phyloP scores from a whole-genome alignment of 2,329 filamentous ascomycete species.

The Catunica adiposa region DNA sequence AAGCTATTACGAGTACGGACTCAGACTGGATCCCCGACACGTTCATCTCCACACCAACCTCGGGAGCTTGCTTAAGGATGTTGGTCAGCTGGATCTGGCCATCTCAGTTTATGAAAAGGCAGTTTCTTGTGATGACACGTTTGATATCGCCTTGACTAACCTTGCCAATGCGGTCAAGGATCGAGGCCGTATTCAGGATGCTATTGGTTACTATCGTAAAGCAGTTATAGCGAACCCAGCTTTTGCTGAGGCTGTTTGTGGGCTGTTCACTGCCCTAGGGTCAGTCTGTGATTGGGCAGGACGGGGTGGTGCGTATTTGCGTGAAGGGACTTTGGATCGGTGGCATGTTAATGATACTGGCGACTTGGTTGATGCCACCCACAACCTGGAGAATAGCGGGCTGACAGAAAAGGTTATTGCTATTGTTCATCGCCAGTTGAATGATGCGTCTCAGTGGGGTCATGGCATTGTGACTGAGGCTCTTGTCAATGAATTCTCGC shows the following conservation, averaged over 20 bases:
- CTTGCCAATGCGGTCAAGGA: slow-evolving; percentile 96
- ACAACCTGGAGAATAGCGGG: slow-evolving; percentile 47
- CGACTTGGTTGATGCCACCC: slow-evolving; percentile 59
- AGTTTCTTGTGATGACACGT: slow-evolving; percentile 78
- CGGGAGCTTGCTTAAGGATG: slow-evolving; percentile 87
- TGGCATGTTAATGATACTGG: slow-evolving; percentile 86
- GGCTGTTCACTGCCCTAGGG: slow-evolving; percentile 83
- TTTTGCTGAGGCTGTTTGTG: slow-evolving; percentile 93
- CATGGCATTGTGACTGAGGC: slow-evolving; percentile 46
- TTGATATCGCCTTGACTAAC: slow-evolving; percentile 93
- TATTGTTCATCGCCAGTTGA: slow-evolving; percentile 76
- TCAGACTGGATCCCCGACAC: slow-evolving; percentile 72
- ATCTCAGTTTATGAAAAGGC: slow-evolving; percentile 97
- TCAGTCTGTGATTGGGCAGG: slow-evolving; percentile 92
- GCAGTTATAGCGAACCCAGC: slow-evolving; percentile 85
- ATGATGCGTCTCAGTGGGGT: slow-evolving; percentile 77
- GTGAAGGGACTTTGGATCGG: slow-evolving; percentile 57
- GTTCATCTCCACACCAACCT: slow-evolving; percentile 95
- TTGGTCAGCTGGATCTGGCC: slow-evolving; percentile 77
- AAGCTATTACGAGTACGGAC: slow-evolving; percentile 87
- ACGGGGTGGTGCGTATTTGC: slow-evolving; percentile 68
- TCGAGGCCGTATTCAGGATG: slow-evolving; percentile 78
- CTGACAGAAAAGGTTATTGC: slow-evolving; percentile 82
- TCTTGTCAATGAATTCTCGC: slow-evolving; percentile 32
- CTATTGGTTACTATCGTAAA: slow-evolving; percentile 78